These are phyloP conservation scores for Candida nitratophila DNA, from an alignment of 805 yeast genomes.

Conservation along the genomic window DNA sequence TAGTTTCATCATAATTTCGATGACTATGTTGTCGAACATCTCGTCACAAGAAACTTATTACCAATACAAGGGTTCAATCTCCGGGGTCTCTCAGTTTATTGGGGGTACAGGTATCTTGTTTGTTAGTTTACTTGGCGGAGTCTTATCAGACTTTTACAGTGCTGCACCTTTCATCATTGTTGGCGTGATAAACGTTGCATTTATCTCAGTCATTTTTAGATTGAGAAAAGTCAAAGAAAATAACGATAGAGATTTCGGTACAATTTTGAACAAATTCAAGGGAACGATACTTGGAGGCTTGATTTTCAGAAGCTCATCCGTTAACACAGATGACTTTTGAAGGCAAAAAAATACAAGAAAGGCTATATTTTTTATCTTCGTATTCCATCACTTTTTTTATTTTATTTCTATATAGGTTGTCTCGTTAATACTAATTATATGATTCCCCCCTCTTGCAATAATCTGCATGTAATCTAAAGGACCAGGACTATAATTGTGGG, in stretches of 20 bases:
- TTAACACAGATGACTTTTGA: neutral
- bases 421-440: too few species aligned
- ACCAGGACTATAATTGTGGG: too few species aligned
- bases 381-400: too few species aligned
- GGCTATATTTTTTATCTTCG: too few species aligned
- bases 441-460: too few species aligned
- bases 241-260: constrained; percentile 8
- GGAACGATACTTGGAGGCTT: constrained; percentile 6
- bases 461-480: too few species aligned
- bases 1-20: constrained; percentile 54
- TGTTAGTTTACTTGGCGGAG: constrained; percentile 56
- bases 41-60: constrained; percentile 36
- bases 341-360: too few species aligned
- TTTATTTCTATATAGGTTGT: too few species aligned
- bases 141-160: constrained; percentile 47
- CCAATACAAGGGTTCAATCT: constrained; percentile 51
- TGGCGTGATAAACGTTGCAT: constrained; percentile 31
- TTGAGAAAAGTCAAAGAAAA: constrained; percentile 16
- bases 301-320: constrained; percentile 1
- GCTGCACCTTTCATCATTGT: constrained; percentile 54
- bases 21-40: constrained; percentile 40
- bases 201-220: constrained; percentile 22
- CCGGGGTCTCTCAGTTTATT: constrained; percentile 61
- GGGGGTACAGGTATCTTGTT: constrained; percentile 65
- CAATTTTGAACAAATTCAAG: constrained; percentile 7